Conservation (phyloP, 768 basidiomycete species). For the Coprinopsis strossmayeri region DNA sequence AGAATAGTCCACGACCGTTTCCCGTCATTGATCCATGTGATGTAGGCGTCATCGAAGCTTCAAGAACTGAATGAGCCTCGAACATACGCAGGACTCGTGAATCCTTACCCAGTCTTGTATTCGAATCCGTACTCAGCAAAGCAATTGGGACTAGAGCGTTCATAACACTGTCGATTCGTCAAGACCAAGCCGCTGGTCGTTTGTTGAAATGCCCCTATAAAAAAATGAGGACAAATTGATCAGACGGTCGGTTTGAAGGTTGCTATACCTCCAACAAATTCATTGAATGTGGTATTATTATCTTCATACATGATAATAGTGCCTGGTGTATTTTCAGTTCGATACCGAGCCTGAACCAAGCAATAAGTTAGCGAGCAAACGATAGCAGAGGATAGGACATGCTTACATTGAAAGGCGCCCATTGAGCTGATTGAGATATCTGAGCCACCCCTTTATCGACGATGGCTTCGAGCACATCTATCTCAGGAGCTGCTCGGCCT, state of each 20-base stretch:
- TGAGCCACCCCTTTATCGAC: conserved; percentile 19
- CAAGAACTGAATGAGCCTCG: background rate
- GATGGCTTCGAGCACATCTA: conserved; percentile 60
- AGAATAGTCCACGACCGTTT: conserved; percentile 60
- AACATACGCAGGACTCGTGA: background rate
- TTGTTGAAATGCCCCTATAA: conserved; percentile 47
- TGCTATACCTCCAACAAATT: conserved; percentile 52
- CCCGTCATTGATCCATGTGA: conserved; percentile 66
- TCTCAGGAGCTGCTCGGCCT: conserved; percentile 60
- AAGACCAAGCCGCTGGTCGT: conserved; percentile 62
- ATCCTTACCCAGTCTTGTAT: conserved; percentile 40
- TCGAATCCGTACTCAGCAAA: conserved; percentile 38
- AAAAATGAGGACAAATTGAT: background rate
- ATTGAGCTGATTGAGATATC: conserved; percentile 49
- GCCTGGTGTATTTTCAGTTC: conserved; percentile 43
- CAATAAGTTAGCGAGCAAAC: conserved; percentile 16
- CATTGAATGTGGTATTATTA: conserved; percentile 39
- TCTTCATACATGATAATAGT: conserved; percentile 46
- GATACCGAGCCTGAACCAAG: conserved; percentile 42
- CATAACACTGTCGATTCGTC: conserved; percentile 65
- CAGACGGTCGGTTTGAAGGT: background rate
- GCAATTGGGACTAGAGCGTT: conserved; percentile 20
- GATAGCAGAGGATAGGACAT: conserved; percentile 11
- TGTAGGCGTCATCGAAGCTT: conserved; percentile 40
- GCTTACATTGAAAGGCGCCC: conserved; percentile 60